Conservation (phyloP, 1,139 yeast genomes). For the Lodderomyces beijingensis region DNA sequence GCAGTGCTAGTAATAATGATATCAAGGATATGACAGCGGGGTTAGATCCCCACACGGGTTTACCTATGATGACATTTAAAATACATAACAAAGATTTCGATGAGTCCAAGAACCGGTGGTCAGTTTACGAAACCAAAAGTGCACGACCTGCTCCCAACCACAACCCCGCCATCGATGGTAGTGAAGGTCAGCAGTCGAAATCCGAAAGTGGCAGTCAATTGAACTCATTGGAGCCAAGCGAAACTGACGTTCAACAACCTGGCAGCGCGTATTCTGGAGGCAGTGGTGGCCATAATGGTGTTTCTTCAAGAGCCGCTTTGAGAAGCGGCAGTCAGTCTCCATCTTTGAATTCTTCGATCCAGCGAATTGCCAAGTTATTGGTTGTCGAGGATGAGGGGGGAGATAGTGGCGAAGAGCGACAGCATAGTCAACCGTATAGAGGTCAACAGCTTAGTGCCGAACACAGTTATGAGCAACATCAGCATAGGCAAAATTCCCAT, state of each 20-base stretch:
- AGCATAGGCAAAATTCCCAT: neutral
- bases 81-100: conserved; percentile 26
- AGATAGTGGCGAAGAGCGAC: neutral
- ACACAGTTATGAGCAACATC: neutral
- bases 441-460: neutral
- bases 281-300: neutral
- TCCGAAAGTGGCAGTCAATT: neutral
- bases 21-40: conserved; percentile 23
- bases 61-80: conserved; percentile 28
- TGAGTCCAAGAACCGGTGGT: conserved; percentile 23
- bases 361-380: neutral
- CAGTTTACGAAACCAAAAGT: conserved; percentile 20
- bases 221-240: neutral
- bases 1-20: conserved; percentile 1
- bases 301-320: conserved; percentile 1
- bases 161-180: neutral
- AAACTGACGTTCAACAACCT: neutral
- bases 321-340: too few relatives aligned
- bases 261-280: neutral
- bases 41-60: conserved; percentile 22
- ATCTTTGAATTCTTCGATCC: neutral
- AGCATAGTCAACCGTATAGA: neutral
- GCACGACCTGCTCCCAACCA: neutral
- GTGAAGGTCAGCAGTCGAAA: neutral
- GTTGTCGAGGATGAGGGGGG: neutral